Evolutionary conservation across 768 basidiomycete genomes (phyloP).

Genomic region (Botryobasidium botryosum): DNA sequence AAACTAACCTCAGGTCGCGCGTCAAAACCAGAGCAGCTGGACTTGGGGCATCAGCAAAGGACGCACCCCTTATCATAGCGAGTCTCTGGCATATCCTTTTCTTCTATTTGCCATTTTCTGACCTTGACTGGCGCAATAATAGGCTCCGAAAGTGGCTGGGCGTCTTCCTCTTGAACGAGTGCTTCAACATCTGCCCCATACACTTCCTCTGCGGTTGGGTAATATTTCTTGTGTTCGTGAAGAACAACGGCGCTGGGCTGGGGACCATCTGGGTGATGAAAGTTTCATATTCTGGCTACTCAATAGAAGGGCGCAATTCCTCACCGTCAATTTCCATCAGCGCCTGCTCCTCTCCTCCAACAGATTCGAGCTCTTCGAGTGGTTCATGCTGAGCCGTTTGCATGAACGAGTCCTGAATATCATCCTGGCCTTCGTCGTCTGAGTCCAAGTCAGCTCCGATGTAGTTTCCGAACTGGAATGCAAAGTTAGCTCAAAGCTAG

Average conservation of each 20-base stretch:
- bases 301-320: not conserved
- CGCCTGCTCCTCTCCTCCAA: constrained; percentile 43
- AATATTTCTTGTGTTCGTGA: constrained; percentile 98
- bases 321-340: constrained; percentile 78
- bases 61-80: constrained; percentile 93
- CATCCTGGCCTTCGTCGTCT: constrained; percentile 38
- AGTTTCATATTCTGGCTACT: constrained; percentile 1
- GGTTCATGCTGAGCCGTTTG: constrained; percentile 36
- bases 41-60: not conserved
- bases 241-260: constrained; percentile 68
- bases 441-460: constrained; percentile 91
- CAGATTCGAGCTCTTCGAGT: constrained; percentile 70
- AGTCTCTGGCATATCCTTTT: constrained; percentile 90
- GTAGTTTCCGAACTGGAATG: constrained; percentile 76
- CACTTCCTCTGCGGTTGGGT: constrained; percentile 78
- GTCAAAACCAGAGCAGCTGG: no score
- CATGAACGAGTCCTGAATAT: no score
- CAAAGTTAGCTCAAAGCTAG: constrained; percentile 6
- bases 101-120: constrained; percentile 85
- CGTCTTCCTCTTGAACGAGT: constrained; percentile 94
- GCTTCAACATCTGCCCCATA: constrained; percentile 94
- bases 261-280: constrained; percentile 34
- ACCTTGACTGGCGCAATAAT: constrained; percentile 92
- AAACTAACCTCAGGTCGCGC: constrained; percentile 35
- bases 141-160: constrained; percentile 86